phyloP scores from a whole-genome alignment of 2,329 filamentous ascomycete species.

The Apiospora arundinis region DNA sequence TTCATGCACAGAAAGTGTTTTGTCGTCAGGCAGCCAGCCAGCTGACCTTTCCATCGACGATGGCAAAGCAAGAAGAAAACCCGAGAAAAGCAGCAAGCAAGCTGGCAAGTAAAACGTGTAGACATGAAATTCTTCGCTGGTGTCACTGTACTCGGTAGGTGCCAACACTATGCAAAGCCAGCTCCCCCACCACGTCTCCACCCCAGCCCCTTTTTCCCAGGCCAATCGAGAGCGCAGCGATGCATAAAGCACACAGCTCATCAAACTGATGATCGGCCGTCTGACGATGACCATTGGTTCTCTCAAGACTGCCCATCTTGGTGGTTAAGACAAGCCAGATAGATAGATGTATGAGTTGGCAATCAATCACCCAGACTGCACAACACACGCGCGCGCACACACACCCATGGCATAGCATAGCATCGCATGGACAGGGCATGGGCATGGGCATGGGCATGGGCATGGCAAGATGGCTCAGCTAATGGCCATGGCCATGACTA shows the following conservation, averaged over 20 bases:
- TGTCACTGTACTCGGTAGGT: conserved; percentile 6
- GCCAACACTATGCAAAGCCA: conserved; percentile 1
- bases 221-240: conserved; percentile 8
- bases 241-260: conserved; percentile 21
- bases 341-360: conserved; percentile 8
- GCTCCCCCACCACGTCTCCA: conserved; percentile 6
- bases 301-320: not conserved
- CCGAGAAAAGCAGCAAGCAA: not conserved
- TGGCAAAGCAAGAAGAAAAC: not conserved
- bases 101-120: not conserved
- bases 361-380: not conserved
- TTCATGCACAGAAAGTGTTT: not conserved
- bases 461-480: too few relatives aligned
- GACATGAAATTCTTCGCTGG: not conserved
- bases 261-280: conserved; percentile 19
- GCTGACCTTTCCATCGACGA: not conserved
- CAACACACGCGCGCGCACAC: not conserved
- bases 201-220: conserved; percentile 14
- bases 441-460: not conserved
- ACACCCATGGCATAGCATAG: not conserved
- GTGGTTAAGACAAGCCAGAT: not conserved
- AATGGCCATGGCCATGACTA: not conserved
- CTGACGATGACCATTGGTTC: conserved; percentile 14
- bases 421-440: not conserved
- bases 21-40: not conserved